phyloP scores from a whole-genome alignment of 192 early-diverging fungal genomes.

The Entomortierella parvispora region DNA sequence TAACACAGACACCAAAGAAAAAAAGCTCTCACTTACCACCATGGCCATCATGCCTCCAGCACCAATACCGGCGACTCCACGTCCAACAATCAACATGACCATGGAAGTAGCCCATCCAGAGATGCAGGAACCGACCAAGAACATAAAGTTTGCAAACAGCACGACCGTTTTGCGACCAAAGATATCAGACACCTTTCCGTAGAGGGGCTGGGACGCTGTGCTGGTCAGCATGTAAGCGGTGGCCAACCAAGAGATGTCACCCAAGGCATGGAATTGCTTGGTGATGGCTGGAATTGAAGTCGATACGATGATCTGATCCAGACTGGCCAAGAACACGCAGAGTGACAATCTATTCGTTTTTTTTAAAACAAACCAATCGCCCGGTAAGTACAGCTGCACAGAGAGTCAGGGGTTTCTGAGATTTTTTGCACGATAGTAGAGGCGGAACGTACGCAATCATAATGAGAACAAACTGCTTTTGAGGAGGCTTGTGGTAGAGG shows the following conservation, averaged over 20 bases:
- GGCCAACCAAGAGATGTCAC: slow-evolving; percentile 84
- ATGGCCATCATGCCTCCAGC: slow-evolving; percentile 45
- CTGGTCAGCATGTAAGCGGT: slow-evolving; percentile 77
- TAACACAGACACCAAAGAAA: no score
- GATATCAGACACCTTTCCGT: slow-evolving; percentile 71
- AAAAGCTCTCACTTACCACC: slow-evolving; percentile 41
- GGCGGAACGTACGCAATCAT: neutral
- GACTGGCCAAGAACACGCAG: slow-evolving; percentile 53
- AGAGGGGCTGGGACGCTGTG: slow-evolving; percentile 83
- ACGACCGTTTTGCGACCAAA: slow-evolving; percentile 77
- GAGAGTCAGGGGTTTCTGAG: no score
- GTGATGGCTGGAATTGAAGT: slow-evolving; percentile 64
- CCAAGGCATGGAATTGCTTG: slow-evolving; percentile 56
- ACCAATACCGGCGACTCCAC: slow-evolving; percentile 73
- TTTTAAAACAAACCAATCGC: no score
- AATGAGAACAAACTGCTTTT: neutral
- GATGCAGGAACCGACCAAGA: slow-evolving; percentile 64
- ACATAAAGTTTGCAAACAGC: slow-evolving; percentile 62
- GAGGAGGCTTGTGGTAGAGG: slow-evolving; percentile 1
- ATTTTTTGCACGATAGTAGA: neutral
- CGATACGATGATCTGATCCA: slow-evolving; percentile 66
- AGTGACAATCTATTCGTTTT: slow-evolving; percentile 36
- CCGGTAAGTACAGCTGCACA: no score
- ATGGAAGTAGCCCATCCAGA: slow-evolving; percentile 69
- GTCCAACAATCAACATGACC: slow-evolving; percentile 70